These are phyloP conservation scores for Myxozyma lipomycoides DNA, from an alignment of 805 yeast genomes.

Conservation along the genomic window DNA sequence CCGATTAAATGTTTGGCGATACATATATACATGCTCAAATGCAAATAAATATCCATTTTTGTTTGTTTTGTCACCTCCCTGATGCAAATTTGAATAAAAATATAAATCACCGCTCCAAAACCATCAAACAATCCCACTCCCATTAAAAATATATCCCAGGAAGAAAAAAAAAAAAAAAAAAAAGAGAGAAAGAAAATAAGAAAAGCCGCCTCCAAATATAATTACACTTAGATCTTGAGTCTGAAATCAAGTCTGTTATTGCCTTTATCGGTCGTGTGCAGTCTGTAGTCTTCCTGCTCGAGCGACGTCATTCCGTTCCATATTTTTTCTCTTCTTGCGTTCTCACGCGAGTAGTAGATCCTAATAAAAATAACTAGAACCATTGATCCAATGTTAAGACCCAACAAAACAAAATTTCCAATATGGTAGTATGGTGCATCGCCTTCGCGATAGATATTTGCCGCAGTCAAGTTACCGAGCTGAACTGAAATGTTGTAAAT, in stretches of 20 bases:
- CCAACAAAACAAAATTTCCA: conserved; percentile 47
- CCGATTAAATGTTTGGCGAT: too few species aligned
- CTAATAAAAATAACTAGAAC: conserved; percentile 31
- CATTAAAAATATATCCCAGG: too few species aligned
- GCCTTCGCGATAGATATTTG: conserved; percentile 52
- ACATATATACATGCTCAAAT: too few species aligned
- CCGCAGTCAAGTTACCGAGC: conserved; percentile 50
- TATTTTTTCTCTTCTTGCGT: conserved; percentile 40
- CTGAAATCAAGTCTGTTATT: conserved; percentile 54
- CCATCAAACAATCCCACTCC: too few species aligned
- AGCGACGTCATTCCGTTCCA: conserved; percentile 54
- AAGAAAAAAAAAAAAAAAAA: too few species aligned
- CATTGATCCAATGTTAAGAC: conserved; percentile 29
- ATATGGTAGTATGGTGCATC: conserved; percentile 58
- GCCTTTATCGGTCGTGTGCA: conserved; percentile 50
- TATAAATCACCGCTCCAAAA: too few species aligned
- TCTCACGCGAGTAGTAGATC: conserved; percentile 35
- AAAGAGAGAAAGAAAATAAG: too few species aligned
- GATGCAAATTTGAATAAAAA: too few species aligned
- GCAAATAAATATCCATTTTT: too few species aligned
- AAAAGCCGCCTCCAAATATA: too few species aligned
- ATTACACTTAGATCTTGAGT: conserved; percentile 26
- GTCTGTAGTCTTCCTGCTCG: conserved; percentile 47
- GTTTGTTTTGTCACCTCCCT: too few species aligned
- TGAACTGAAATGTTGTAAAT: conserved; percentile 63